Base-by-base conservation (phyloP, 75 land plant species). In the Sequoia sempervirens region DNA sequence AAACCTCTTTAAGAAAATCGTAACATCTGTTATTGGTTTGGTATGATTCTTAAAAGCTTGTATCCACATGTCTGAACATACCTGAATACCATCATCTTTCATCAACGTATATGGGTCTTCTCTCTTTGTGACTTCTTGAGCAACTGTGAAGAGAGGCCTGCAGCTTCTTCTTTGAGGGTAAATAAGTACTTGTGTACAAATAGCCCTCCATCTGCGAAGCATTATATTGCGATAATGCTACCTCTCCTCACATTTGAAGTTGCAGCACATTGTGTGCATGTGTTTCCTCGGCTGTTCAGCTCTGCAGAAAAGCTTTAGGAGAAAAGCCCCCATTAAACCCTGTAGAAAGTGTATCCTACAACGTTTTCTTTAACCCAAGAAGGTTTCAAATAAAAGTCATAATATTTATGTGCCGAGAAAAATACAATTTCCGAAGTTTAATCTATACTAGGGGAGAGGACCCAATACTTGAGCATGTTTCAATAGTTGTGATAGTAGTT, bases 41-140 rank as follows among this genome's bases (percentile, higher is more conserved):
- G 85, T 20, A 12, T 76, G 84, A 50, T 81, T 80, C 52, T 90
- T 81, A 92, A 90, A 95, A 83, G 90, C 64, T 73, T 85, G 85
- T 70, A 95, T 82, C 97, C 97, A 95, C 64, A 93, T 83, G 70
- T 87, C 82, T 14, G 90, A 81, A 86, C 85, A 84, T 61, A 91
- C 82, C 56, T 91, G 82, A 64, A 92, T 76, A 36, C 93, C 93
- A 89, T 93, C 95, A 50, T 89, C 85, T 66, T 87, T 91, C 75
- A 91, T 83, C 37, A 83, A 36, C 9, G 89, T 38, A 73, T 86
- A 87, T 15, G 89, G 87, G 86, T 89, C 89, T 85, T 86, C 80
- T 78, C 45, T 45, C 2, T 4, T n/a, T 41, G n/a, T 40, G 11
- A 26, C 28, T n/a, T 78, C 41, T 40, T 6, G 80, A 43, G 52